Percentiles rank a stretch among this genome's conserved stretches.
Evolutionary conservation across 306 rosid genomes (phyloP).

Genomic region (Ammopiptanthus mongolicus): DNA sequence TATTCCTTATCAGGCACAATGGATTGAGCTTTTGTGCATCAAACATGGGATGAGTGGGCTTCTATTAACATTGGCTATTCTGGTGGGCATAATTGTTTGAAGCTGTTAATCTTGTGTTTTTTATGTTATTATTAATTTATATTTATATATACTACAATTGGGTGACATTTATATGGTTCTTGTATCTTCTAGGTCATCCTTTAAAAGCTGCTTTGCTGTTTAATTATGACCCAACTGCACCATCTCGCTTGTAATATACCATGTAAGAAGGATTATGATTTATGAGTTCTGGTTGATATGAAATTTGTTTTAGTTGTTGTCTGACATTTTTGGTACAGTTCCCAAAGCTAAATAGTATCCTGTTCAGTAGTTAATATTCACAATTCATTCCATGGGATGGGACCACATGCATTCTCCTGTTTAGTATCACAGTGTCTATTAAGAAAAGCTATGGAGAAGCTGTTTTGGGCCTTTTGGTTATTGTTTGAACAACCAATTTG

Average conservation of each 20-base stretch:
- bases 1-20: constrained; percentile 29
- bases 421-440: not conserved
- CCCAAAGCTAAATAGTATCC: not conserved
- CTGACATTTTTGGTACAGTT: not conserved
- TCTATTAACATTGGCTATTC: constrained; percentile 49
- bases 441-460: not conserved
- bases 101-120: not conserved
- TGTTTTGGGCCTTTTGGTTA: not conserved
- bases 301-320: not conserved
- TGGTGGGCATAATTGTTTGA: constrained; percentile 43
- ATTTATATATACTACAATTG: constrained; percentile 3
- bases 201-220: constrained; percentile 58
- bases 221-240: constrained; percentile 54
- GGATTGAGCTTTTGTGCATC: constrained; percentile 69
- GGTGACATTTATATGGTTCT: constrained; percentile 2
- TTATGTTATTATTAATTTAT: no score
- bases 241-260: constrained; percentile 47
- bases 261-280: constrained; percentile 47
- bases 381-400: not conserved
- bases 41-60: constrained; percentile 64
- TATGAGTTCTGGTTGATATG: constrained; percentile 14
- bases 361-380: not conserved
- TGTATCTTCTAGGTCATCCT: constrained; percentile 40
- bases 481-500: not conserved
- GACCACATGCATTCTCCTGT: not conserved